Conservation (phyloP, 768 basidiomycete genomes). For the Lentinula boryana region DNA sequence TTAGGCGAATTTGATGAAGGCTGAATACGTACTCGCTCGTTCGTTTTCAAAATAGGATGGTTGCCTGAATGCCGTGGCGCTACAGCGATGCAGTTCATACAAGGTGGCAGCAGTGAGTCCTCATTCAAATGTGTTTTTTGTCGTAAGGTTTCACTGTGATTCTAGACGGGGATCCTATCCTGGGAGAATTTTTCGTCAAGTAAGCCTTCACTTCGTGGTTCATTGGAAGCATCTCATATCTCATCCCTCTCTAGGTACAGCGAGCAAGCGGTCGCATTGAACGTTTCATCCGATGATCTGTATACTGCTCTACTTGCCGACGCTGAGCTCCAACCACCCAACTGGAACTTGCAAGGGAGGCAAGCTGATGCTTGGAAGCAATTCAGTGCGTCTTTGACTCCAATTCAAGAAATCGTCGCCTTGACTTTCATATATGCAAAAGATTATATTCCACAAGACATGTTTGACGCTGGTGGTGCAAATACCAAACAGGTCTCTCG, state of each 20-base stretch:
- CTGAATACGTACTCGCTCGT: not conserved
- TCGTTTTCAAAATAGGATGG: slow-evolving; percentile 46
- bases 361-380: slow-evolving; percentile 54
- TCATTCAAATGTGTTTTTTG: not conserved
- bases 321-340: slow-evolving; percentile 49
- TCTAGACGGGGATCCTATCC: slow-evolving; percentile 56
- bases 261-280: slow-evolving; percentile 38
- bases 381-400: slow-evolving; percentile 30
- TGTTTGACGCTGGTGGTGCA: slow-evolving; percentile 36
- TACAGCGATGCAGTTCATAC: slow-evolving; percentile 22
- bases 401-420: too few relatives aligned
- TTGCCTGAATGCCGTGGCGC: slow-evolving; percentile 56
- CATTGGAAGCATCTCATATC: not conserved
- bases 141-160: not conserved
- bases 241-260: slow-evolving; percentile 32
- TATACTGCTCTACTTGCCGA: slow-evolving; percentile 56
- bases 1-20: not conserved
- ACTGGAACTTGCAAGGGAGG: slow-evolving; percentile 61
- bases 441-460: slow-evolving; percentile 19
- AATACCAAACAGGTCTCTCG: slow-evolving; percentile 60
- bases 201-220: slow-evolving; percentile 15
- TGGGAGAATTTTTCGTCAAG: slow-evolving; percentile 67
- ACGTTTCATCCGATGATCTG: slow-evolving; percentile 42
- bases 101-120: slow-evolving; percentile 57
- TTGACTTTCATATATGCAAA: not conserved